Conservation (phyloP, 768 basidiomycete genomes). For the Lactarius pseudohatsudake region DNA sequence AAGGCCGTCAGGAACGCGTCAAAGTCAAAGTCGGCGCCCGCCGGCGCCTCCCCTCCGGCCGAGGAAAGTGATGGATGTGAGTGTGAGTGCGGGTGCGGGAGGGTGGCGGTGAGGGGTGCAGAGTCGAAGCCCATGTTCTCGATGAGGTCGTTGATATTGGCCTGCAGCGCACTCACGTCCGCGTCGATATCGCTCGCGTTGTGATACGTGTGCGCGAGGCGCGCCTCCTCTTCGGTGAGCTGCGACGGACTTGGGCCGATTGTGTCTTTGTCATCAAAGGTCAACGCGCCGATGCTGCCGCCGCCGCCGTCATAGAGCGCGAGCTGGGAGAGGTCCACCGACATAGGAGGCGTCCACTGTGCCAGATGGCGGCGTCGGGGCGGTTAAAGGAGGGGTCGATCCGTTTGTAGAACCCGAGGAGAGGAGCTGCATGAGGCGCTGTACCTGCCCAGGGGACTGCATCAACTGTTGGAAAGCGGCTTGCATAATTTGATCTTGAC, state of each 20-base stretch:
- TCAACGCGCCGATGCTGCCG: conserved; percentile 23
- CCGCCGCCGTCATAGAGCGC: conserved; percentile 29
- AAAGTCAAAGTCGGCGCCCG: conserved; percentile 25
- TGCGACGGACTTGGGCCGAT: conserved; percentile 36
- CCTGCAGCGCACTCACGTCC: conserved; percentile 69
- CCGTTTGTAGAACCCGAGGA: conserved; percentile 17
- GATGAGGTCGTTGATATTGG: conserved; percentile 69
- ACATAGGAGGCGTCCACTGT: conserved; percentile 28
- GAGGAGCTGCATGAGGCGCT: conserved; percentile 33
- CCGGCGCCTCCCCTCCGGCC: conserved; percentile 33
- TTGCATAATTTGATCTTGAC: conserved; percentile 29
- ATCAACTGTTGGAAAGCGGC: conserved; percentile 32
- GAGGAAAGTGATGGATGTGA: neutral
- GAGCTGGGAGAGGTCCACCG: conserved; percentile 31
- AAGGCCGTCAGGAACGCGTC: conserved; percentile 35
- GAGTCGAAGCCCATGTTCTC: conserved; percentile 69
- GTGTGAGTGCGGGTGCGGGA: neutral
- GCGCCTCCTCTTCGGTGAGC: conserved; percentile 40
- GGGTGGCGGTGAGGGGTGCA: conserved; percentile 31
- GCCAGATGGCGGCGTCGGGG: conserved; percentile 13
- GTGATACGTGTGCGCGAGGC: conserved; percentile 57
- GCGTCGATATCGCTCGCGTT: conserved; percentile 63
- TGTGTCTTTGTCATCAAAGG: conserved; percentile 35
- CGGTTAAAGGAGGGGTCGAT: conserved; percentile 3
- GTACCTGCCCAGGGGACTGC: conserved; percentile 33